Base-by-base conservation (phyloP, 495 filamentous ascomycete species). In the Penicillium daleae region DNA sequence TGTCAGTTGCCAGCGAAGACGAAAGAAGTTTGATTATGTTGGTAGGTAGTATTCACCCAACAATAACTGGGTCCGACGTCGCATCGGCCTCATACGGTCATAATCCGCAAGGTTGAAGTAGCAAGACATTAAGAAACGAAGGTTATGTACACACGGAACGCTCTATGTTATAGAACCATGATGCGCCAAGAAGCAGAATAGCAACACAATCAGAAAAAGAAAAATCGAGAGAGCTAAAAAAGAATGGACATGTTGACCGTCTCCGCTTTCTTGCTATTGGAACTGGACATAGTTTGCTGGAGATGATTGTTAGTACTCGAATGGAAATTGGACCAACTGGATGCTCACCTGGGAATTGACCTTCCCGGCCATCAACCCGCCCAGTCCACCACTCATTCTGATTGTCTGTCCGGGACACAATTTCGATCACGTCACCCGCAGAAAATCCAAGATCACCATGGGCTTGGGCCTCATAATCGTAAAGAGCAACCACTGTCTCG, bases 371-470 rank as follows among this genome's bases (percentile, higher is more conserved):
- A 62, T 87, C 78, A 57, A 95, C 62, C 71, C 83, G 88, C 6
- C 95, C 95, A 2, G 82, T 87, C 95, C 95, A 99, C 95, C 95
- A 99, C 76, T 98, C 95, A 67, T 99, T 97, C 53, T 90, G 90
- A 64, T 96, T 97, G 17, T 80, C 80, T 13, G 93, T 97, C 49
- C 91, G 82, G 62, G 83, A 81, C 13, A 92, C 72, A 59, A 99
- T 92, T 73, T 97, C 93, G 67, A 99, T 98, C 29, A 91, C 78
- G 61, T 99, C 96, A 4, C 95, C 96, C 0, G 92, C 87, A 4
- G 82, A 86, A 72, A 99, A 99, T 69, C 90, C 96, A 56, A 99
- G 81, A 73, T 99, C 95, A 1, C 93, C 92, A 58, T 96, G 93
- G 3, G 93, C 93, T 69, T 97, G 93, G 21, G 95, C 95, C 63